Evolutionary conservation across 257 asterid species (phyloP).

Genomic region (Ballota nigra): DNA sequence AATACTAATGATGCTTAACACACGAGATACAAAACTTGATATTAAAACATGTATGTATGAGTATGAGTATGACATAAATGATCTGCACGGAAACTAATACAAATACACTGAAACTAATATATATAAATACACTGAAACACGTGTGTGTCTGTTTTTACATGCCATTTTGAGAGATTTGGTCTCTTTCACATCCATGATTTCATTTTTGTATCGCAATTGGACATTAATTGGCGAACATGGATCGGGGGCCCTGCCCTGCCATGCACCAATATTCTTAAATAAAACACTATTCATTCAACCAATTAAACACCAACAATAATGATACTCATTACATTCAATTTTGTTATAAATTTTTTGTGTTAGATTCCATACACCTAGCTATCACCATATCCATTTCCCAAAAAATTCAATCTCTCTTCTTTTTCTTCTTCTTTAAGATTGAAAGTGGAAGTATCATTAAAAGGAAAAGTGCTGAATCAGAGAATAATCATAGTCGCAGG

Average conservation of each 20-base stretch:
- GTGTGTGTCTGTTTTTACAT: background rate
- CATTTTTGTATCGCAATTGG: conserved; percentile 11
- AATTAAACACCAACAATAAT: conserved; percentile 21
- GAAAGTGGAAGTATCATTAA: conserved; percentile 23
- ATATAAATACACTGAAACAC: background rate
- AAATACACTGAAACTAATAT: background rate
- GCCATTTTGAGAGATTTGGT: background rate
- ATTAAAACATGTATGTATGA: too few species aligned
- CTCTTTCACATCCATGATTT: background rate
- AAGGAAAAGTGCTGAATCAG: conserved; percentile 20
- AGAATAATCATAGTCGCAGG: conserved; percentile 28
- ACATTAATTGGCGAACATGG: conserved; percentile 33
- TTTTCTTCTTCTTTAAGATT: background rate
- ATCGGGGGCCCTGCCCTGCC: background rate
- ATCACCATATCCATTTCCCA: conserved; percentile 20
- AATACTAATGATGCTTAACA: background rate
- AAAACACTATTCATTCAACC: conserved; percentile 8
- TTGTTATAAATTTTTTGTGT: conserved; percentile 10
- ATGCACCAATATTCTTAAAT: background rate
- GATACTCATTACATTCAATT: conserved; percentile 27
- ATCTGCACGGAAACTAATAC: too few species aligned
- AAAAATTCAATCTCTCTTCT: conserved; percentile 10
- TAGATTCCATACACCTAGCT: background rate
- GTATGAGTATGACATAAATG: background rate
- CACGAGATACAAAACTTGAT: background rate